These are phyloP conservation scores for Fusarium paranaense DNA, from an alignment of 2,329 filamentous ascomycete species.

Conservation along the genomic window DNA sequence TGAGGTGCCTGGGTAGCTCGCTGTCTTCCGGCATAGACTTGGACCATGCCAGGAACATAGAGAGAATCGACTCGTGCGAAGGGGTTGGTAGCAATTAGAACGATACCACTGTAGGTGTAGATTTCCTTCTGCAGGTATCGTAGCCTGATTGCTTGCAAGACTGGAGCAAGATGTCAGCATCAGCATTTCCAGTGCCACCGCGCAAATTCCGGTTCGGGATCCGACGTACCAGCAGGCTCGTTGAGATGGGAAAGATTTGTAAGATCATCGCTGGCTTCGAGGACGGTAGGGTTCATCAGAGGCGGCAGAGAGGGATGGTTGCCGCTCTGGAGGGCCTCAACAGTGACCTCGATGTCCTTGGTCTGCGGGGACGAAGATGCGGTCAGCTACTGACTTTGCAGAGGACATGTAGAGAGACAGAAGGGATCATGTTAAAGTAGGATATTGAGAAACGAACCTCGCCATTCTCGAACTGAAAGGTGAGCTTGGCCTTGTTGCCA, in stretches of 20 bases:
- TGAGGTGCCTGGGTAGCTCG: constrained; percentile 96
- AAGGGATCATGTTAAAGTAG: background rate
- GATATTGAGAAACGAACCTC: constrained; percentile 69
- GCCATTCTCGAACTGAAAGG: constrained; percentile 92
- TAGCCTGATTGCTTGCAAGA: constrained; percentile 96
- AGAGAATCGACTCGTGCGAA: constrained; percentile 97
- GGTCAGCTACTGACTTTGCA: constrained; percentile 18
- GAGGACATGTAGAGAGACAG: background rate
- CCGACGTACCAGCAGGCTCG: constrained; percentile 85
- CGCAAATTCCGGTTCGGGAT: background rate
- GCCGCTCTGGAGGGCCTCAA: constrained; percentile 80
- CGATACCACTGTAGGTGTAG: constrained; percentile 99
- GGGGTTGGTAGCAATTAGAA: constrained; percentile 97
- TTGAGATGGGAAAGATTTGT: constrained; percentile 98
- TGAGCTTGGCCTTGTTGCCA: constrained; percentile 86
- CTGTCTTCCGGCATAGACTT: constrained; percentile 97
- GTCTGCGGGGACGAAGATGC: constrained; percentile 56
- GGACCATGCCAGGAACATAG: constrained; percentile 99
- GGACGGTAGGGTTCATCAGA: constrained; percentile 97
- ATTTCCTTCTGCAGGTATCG: constrained; percentile 99
- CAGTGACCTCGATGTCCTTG: constrained; percentile 82
- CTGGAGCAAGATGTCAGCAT: constrained; percentile 59
- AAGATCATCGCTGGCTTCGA: constrained; percentile 97
- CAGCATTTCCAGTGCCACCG: constrained; percentile 27
- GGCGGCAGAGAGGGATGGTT: constrained; percentile 86